Evolutionary conservation across 495 filamentous ascomycete species (phyloP).

Genomic region (Trichoderma gamsii): DNA sequence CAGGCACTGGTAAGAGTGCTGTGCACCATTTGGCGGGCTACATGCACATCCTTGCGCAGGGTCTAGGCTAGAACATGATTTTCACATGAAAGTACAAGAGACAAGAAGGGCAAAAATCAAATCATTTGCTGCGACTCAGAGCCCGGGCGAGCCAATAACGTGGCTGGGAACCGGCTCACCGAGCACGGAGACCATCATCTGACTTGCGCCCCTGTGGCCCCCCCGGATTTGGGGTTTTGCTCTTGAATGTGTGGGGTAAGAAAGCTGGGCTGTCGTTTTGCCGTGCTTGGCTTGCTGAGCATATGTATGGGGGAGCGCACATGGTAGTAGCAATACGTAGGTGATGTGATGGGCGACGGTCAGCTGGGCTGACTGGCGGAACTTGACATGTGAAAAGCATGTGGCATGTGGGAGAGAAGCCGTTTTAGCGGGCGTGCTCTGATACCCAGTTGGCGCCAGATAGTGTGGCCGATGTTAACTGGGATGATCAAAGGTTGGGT

Average conservation of each 20-base stretch:
- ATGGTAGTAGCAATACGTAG: not conserved
- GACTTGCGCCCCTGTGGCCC: conserved; percentile 20
- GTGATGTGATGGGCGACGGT: not conserved
- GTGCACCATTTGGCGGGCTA: too few relatives aligned
- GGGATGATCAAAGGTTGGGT: too few relatives aligned
- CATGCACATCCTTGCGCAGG: not conserved
- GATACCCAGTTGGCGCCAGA: not conserved
- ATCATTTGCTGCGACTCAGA: not conserved
- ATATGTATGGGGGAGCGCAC: not conserved
- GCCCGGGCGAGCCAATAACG: not conserved
- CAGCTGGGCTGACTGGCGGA: not conserved
- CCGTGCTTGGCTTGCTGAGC: not conserved
- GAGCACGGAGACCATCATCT: conserved; percentile 21
- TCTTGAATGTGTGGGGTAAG: conserved; percentile 21
- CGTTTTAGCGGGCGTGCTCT: not conserved
- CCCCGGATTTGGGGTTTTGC: not conserved
- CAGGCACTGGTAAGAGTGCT: too few relatives aligned
- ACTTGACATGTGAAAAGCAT: conserved; percentile 8
- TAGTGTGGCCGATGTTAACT: too few relatives aligned
- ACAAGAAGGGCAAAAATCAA: not conserved
- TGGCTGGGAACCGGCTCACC: not conserved
- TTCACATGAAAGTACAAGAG: not conserved
- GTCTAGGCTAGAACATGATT: not conserved
- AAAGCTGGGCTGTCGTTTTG: conserved; percentile 18
- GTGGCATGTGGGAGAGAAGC: not conserved